These are phyloP conservation scores for Epithemia pelagica DNA, from an alignment of 108 stramenopile species.

Conservation along the genomic window DNA sequence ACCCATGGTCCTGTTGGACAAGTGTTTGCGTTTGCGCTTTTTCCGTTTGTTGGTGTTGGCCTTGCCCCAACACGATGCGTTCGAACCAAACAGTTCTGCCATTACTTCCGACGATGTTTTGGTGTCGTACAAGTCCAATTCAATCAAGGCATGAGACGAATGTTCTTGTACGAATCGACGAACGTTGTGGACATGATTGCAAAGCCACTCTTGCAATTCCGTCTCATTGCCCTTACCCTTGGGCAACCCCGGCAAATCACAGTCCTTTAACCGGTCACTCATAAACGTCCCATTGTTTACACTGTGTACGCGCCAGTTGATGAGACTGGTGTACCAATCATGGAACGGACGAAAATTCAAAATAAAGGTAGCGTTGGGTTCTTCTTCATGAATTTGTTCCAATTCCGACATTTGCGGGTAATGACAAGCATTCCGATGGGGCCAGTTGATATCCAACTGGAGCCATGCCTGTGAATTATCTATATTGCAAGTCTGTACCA, in stretches of 20 bases:
- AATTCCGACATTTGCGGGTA: slow-evolving; percentile 29
- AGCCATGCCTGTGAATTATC: no score
- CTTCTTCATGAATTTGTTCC: slow-evolving; percentile 20
- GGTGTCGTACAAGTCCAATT: neutral
- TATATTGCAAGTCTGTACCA: no score
- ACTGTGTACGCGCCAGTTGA: no score
- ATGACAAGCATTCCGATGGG: no score
- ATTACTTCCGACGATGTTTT: neutral
- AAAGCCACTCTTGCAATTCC: slow-evolving; percentile 15
- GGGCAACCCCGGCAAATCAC: slow-evolving; percentile 1
- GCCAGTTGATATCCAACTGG: no score
- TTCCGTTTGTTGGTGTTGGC: neutral
- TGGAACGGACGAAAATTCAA: slow-evolving; percentile 24
- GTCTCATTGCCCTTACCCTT: neutral
- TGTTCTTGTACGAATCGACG: slow-evolving; percentile 13
- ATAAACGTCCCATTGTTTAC: slow-evolving; percentile 3
- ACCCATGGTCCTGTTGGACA: no score
- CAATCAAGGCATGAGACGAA: slow-evolving; percentile 17
- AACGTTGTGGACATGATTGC: slow-evolving; percentile 15
- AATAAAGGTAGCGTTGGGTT: slow-evolving; percentile 37
- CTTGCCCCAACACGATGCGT: neutral
- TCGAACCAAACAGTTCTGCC: neutral
- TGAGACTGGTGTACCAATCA: slow-evolving; percentile 18
- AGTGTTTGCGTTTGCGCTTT: no score
- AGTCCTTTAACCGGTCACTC: slow-evolving; percentile 5